Evolutionary conservation across 1,284 basidiomycete genomes (phyloP), one percentile per base, ranked within the genome.

Genomic region (Coniophora puteana): DNA sequence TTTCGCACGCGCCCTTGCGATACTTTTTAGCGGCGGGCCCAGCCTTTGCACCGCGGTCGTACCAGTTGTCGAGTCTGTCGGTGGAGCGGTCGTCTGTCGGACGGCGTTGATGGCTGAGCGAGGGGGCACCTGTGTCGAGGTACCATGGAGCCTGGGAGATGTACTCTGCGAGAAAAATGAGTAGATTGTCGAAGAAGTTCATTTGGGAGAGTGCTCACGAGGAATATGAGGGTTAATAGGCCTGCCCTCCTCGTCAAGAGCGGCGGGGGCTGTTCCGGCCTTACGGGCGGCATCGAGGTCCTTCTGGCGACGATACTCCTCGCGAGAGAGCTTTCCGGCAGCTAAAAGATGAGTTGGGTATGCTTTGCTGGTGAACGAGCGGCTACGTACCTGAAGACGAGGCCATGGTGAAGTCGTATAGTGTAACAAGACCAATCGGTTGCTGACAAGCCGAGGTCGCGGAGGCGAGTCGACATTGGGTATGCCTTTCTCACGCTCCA

Each of bases 221-320:
- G 95, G 95, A 64, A 99, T 97, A 67, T 99, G 95, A 25, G 96
- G 96, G 61, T 99, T 99, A 69, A 99, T 97, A 41, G 91, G 82
- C 58, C 81, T 85, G 42, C 94, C 96, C 63, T 96, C 88, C 60
- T 93, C 89, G 60, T 98, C 95, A 34, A 96, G 71, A 36, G 92
- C 94, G 26, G 94, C 91, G 17, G 94, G 91, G 8, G 93, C 95
- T 22, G 93, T 97, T 67, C 95, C 95, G 34, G 95, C 95, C 70
- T 97, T 98, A 47, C 95, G 86, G 48, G 90, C 88, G 8, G 93
- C 92, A 62, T 97, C 94, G 49, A 98, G 82, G 63, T 98, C 95
- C 65, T 96, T 94, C 66, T 94, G 89, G 20, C 90, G 79, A 32
- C 93, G 80, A 57, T 90, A 95, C 62, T 97, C 93, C 64, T 95